Percentiles rank a stretch among this genome's conserved stretches.
phyloP scores from a whole-genome alignment of 768 basidiomycete genomes.

The Boletus coccyginus region DNA sequence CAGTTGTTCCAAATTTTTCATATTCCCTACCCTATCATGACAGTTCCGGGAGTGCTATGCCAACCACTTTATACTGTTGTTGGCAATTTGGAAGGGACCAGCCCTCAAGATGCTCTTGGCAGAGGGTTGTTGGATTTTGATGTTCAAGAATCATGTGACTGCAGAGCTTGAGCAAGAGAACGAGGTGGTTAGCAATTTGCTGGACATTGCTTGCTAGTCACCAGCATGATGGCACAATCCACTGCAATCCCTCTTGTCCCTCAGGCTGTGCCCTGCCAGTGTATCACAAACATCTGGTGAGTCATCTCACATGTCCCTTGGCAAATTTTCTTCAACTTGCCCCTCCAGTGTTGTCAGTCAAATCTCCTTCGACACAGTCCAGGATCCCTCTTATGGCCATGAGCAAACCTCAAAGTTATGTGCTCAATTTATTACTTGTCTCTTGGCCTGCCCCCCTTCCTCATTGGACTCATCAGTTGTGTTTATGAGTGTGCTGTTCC shows the following conservation, averaged over 20 bases:
- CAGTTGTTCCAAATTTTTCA: not conserved
- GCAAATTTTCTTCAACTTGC: too few species aligned
- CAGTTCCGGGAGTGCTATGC: conserved; percentile 80
- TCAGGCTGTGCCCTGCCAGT: too few species aligned
- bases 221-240: too few species aligned
- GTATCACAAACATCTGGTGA: too few species aligned
- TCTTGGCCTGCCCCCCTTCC: conserved; percentile 56
- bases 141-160: conserved; percentile 38
- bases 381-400: conserved; percentile 50
- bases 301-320: too few species aligned
- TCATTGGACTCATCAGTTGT: too few species aligned
- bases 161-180: conserved; percentile 15
- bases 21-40: not conserved
- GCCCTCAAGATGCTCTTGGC: conserved; percentile 40
- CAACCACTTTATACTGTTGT: conserved; percentile 62
- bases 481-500: too few species aligned
- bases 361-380: conserved; percentile 28
- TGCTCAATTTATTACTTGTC: conserved; percentile 75
- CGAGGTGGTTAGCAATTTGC: conserved; percentile 30
- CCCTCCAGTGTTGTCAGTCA: conserved; percentile 18
- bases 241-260: too few species aligned
- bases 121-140: conserved; percentile 46
- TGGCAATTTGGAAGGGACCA: conserved; percentile 37
- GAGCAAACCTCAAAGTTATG: conserved; percentile 66
- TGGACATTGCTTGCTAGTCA: conserved; percentile 24